Conservation (phyloP, 352 stramenopile species). For the Phytophthora nicotianae region DNA sequence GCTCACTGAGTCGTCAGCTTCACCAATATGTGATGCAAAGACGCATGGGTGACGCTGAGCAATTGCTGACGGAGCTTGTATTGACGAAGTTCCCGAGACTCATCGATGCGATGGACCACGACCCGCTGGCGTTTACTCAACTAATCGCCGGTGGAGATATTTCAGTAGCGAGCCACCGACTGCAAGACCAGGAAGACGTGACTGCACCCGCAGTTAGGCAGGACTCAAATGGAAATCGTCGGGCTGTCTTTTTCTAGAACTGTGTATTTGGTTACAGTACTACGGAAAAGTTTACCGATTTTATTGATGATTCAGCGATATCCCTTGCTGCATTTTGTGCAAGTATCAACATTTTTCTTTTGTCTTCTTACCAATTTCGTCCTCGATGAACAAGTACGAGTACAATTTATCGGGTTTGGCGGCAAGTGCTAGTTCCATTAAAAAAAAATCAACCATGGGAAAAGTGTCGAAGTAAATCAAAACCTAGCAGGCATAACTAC, state of each 20-base stretch:
- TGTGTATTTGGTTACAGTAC: slow-evolving; percentile 6
- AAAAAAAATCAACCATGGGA: too few species aligned
- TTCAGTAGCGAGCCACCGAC: slow-evolving; percentile 20
- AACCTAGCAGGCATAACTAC: too few species aligned
- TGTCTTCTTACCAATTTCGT: too few species aligned
- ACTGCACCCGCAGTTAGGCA: slow-evolving; percentile 15
- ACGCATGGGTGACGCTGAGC: slow-evolving; percentile 52
- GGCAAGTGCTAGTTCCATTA: too few species aligned
- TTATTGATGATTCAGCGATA: slow-evolving; percentile 1
- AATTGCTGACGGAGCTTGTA: slow-evolving; percentile 69
- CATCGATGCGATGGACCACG: slow-evolving; percentile 83
- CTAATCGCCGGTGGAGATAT: slow-evolving; percentile 64
- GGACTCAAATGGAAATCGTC: slow-evolving; percentile 30
- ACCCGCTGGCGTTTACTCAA: slow-evolving; percentile 72
- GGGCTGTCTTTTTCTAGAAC: slow-evolving; percentile 36
- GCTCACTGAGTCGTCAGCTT: slow-evolving; percentile 38
- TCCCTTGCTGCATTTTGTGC: too few species aligned
- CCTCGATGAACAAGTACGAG: too few species aligned
- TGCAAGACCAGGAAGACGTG: slow-evolving; percentile 31
- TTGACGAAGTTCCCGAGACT: slow-evolving; percentile 67
- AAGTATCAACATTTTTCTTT: too few species aligned
- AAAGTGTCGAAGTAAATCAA: too few species aligned
- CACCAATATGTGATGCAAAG: slow-evolving; percentile 44
- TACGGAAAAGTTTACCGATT: slow-evolving; percentile 22
- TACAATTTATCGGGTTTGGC: too few species aligned